Evolutionary conservation across 2,329 filamentous ascomycete species (phyloP), one percentile per base, ranked within the genome.

Genomic region (Anthostomella pinea): DNA sequence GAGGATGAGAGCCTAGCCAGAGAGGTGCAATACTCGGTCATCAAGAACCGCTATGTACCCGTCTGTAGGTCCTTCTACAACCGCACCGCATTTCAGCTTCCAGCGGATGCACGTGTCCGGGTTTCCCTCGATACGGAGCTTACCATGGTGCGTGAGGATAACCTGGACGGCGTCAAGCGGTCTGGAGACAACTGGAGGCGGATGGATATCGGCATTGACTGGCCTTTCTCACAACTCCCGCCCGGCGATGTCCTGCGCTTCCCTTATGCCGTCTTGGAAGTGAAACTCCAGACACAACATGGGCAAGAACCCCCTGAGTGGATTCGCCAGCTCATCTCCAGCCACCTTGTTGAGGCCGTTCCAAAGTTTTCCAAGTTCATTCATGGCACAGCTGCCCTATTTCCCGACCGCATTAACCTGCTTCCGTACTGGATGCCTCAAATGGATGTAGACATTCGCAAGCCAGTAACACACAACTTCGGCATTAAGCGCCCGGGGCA

Each of bases 351-450:
- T 2, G 93, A 98, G 67, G 90, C 93, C n/a, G 90, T 98, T 3
- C 93, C 93, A 45, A 98, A 98, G 60, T 98, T 97, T 66, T 96
- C 89, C 57, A 98, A 98, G 67, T 98, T 97, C 63, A 97, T 98
- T 40, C 93, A 98, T 63, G 93, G 93, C 41, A 89, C 84, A 2
- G 91, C 91, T 8, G 86, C 80, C 8, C 68, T 98, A 29, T 94
- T 96, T 62, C 90, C 90, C 0, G 77, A 82, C 28, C 81, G 85
- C 37, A 98, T 98, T 63, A 73, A 96, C 30, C 74, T 98, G 9
- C 72, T 98, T 5, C 93, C 93, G 1, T 98, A 87, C 71, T 98
- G 93, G 93, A 87, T 91, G 72, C 93, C 93, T 1, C 93, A 98
- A 66, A 98, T 98, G 93, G 83, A 95, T 50, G 81, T 94, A 16